Evolutionary conservation across 1,284 basidiomycete genomes (phyloP), one percentile per base, ranked within the genome.

Genomic region (Xerocomus nothofagi): DNA sequence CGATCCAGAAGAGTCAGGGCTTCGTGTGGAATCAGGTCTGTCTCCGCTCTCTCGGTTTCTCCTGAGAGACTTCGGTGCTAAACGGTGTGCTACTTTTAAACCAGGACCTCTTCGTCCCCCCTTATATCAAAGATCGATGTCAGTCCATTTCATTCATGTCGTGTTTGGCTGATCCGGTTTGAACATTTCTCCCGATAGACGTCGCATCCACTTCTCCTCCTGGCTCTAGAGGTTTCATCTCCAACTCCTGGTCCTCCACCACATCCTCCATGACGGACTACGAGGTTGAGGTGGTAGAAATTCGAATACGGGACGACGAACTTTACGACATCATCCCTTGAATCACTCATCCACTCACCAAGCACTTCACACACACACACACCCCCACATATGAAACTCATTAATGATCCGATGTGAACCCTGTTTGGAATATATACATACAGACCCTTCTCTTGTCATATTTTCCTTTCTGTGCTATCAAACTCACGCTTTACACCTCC

Each of bases 111-210:
- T 91, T 91, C 59, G 82, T 91, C 15, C 88, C 88, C 20, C 86
- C 88, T 10, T 91, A 91, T 59, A 88, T 89, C 72, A 91, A 91
- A 68, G 88, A 91, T 65, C 74, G 88, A 81, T 91, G 88, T 90
- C 67, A 70, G 86, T 81, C 51, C 40, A 45, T 56, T 58, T 55
- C 57, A 54, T 49, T 49, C 48, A 1, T 49, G 24, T 54, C 39
- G 47, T 36, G 31, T 50, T 49, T 44, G 32, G 15, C 41, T 38
- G 20, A 30, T 33, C 39, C 43, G 17, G 15, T 26, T 33, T 40
- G 4, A 53, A 29, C 8, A 17, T 18, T 20, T 24, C n/a, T n/a
- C 21, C 20, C 4, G 3, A 41, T 61, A 91, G 88, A 91, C 62
- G 79, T 90, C 49, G 85, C 88, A 11, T 90, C 87, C 38, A 89